Base-by-base conservation (phyloP, 805 yeast species). In the Yamadazyma ubonensis region DNA sequence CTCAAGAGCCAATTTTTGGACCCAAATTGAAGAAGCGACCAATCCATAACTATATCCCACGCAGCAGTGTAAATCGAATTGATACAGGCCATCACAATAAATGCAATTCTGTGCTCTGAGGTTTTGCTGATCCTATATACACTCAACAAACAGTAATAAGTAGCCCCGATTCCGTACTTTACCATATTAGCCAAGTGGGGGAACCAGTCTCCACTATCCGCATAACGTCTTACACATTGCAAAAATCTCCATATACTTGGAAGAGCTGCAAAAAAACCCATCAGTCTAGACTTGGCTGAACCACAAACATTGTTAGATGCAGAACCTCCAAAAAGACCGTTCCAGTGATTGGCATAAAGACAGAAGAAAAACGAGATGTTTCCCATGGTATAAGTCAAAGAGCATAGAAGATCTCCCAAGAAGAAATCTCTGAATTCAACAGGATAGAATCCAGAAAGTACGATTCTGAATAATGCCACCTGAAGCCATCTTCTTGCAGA, bases 21-120 rank as follows among this genome's bases (percentile, higher is more conserved):
- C 10, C 70, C 74, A 20, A 78, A 67, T 58, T 87, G 96, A 41
- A 85, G 71, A 52, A 93, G 66, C 2, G 97, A 89, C 91, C 96
- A 93, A 67, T 93, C 99, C 96, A 93, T 88, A 29, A 90, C 67
- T 5, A 93, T 66, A 62, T 93, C 99, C 99, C 99, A 93, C 3
- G 80, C 48, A 0, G 84, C 61, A 23, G 90, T 74, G 54, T 76
- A 76, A 0, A 81, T 36, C 0, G 96, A 79, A 59, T 93, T 90
- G 28, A 87, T 50, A 0, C 76, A 56, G 0, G 95, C 96, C 65
- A 89, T 76, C 0, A 79, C 60, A 14, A 91, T 85, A 54, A 89
- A 85, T 1, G 77, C 67, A 0, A 78, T 78, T 41, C 82, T 70
- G 46, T 71, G 60, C 12, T 54, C 52, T 17, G 59, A 48, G 2